Conservation (phyloP, 2,329 filamentous ascomycete species). For the Exophiala sp. region DNA sequence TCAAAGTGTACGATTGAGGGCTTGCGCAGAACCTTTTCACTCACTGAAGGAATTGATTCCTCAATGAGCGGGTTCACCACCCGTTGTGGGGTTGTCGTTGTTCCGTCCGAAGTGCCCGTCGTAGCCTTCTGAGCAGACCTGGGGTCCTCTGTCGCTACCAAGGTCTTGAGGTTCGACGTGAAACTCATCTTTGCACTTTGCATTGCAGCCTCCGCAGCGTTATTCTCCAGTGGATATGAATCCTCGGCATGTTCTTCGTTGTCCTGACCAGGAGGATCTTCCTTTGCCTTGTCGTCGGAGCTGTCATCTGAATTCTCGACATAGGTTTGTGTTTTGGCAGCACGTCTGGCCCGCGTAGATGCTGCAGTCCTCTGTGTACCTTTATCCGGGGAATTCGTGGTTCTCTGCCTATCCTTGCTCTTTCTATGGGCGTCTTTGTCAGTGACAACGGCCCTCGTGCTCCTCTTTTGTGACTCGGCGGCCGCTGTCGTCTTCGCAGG, state of each 20-base stretch:
- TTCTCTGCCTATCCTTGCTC: not conserved
- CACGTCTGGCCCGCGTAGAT: conserved; percentile 10
- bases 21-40: conserved; percentile 12
- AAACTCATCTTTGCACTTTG: not conserved
- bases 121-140: not conserved
- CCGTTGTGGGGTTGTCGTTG: not conserved
- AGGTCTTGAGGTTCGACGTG: conserved; percentile 9
- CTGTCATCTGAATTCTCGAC: conserved; percentile 9
- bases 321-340: conserved; percentile 10
- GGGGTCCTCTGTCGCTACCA: not conserved
- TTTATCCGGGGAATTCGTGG: not conserved
- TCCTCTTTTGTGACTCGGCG: conserved; percentile 1
- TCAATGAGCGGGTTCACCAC: conserved; percentile 7
- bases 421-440: conserved; percentile 1
- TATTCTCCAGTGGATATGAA: conserved; percentile 10
- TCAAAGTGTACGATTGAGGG: conserved; percentile 17
- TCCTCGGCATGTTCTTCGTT: conserved; percentile 5
- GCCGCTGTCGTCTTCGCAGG: not conserved
- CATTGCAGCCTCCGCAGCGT: not conserved
- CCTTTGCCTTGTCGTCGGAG: conserved; percentile 4
- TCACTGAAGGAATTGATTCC: conserved; percentile 15
- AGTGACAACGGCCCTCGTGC: not conserved
- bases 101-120: too few relatives aligned
- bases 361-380: conserved; percentile 8
- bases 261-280: not conserved